Conservation (phyloP, 129 eudicot species). For the Helianthus annuus region HanXRQr2.0-SUNRISE NC_035446.2:16526295-16526794, state of each 20-base stretch:
- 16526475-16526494: background rate
- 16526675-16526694: too few species aligned
- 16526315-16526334: too few species aligned
- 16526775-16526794: too few species aligned
- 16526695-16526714: too few species aligned
- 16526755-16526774: too few species aligned
- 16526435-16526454: background rate
- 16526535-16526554: too few species aligned
- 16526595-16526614: background rate
- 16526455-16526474: background rate
- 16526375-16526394: background rate
- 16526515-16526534: background rate
- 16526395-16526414: background rate
- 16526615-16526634: background rate
- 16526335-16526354: too few species aligned
- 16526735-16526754: too few species aligned
- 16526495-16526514: background rate
- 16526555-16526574: too few species aligned
- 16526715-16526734: too few species aligned
- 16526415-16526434: slow-evolving; percentile 17
- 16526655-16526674: too few species aligned
- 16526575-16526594: background rate
- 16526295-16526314: too few species aligned
- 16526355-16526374: background rate
- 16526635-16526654: background rate